These are phyloP conservation scores for Globisporangium splendens DNA, from an alignment of 352 stramenopile species.

Conservation along the genomic window DNA sequence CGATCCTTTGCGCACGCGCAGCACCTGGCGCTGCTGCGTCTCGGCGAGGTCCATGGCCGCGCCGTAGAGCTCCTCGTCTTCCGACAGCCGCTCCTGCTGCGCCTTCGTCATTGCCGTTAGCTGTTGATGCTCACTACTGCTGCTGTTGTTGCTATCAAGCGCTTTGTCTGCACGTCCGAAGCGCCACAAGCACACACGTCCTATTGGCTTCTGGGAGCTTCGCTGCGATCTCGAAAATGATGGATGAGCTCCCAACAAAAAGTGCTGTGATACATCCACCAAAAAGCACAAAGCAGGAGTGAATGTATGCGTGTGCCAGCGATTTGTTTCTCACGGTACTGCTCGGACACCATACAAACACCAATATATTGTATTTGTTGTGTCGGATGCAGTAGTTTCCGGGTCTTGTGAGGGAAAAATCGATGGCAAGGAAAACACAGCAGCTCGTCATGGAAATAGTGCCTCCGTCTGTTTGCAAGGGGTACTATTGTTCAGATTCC, in stretches of 20 bases:
- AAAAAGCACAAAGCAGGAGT: not conserved
- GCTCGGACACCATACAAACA: constrained; percentile 2
- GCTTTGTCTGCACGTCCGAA: not conserved
- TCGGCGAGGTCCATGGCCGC: constrained; percentile 26
- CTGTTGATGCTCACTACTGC: not conserved
- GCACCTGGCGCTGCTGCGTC: constrained; percentile 44
- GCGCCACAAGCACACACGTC: not conserved
- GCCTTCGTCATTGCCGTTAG: not conserved
- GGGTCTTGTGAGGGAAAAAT: no score
- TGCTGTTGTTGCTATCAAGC: not conserved
- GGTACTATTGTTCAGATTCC: not conserved
- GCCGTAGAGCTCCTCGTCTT: constrained; percentile 14
- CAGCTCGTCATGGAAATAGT: not conserved
- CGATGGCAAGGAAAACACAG: no score
- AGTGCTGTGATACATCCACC: constrained; percentile 1
- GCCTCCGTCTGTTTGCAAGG: no score
- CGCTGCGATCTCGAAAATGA: constrained; percentile 5
- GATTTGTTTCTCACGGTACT: constrained; percentile 8
- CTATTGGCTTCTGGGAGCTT: not conserved
- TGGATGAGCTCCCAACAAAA: constrained; percentile 2
- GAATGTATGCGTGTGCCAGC: not conserved
- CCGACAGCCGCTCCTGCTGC: constrained; percentile 6
- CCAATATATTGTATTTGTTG: not conserved
- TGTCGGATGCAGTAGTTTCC: constrained; percentile 1
- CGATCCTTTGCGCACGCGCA: constrained; percentile 67